These are phyloP conservation scores for Xylaria multiplex DNA, from an alignment of 2,329 filamentous ascomycete species.

Conservation along the genomic window DNA sequence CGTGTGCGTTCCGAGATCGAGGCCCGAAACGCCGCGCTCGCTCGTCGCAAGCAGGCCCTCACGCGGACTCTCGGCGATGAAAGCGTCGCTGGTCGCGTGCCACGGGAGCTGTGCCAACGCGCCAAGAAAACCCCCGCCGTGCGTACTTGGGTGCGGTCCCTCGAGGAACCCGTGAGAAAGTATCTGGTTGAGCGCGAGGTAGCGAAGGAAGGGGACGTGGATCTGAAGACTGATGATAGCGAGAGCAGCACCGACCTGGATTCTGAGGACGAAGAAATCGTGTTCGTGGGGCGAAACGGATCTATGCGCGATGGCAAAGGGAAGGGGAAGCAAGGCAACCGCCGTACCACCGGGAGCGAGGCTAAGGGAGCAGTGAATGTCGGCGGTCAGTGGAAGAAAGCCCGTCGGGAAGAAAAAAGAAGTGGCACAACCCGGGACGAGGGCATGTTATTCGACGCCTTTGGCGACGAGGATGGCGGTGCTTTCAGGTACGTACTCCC, in stretches of 20 bases:
- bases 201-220: constrained; percentile 49
- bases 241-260: constrained; percentile 54
- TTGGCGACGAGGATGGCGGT: constrained; percentile 75
- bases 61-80: constrained; percentile 53
- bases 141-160: constrained; percentile 79
- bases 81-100: constrained; percentile 68
- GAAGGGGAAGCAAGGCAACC: constrained; percentile 54
- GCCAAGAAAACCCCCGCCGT: constrained; percentile 84
- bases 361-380: constrained; percentile 47
- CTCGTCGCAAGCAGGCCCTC: constrained; percentile 58
- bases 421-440: constrained; percentile 67
- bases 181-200: constrained; percentile 72
- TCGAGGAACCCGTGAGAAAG: constrained; percentile 84
- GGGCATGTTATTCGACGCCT: constrained; percentile 82
- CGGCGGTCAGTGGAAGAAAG: constrained; percentile 58
- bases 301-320: constrained; percentile 60
- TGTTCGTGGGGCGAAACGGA: constrained; percentile 81
- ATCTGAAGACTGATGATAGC: constrained; percentile 31
- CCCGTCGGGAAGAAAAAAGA: constrained; percentile 59
- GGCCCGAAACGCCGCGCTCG: constrained; percentile 54
- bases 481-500: constrained; percentile 77
- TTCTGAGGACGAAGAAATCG: constrained; percentile 83
- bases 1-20: constrained; percentile 60
- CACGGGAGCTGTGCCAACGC: constrained; percentile 81
- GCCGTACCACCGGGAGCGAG: constrained; percentile 44